Evolutionary conservation across 768 basidiomycete genomes (phyloP).

Genomic region (Coprinopsis sp.): DNA sequence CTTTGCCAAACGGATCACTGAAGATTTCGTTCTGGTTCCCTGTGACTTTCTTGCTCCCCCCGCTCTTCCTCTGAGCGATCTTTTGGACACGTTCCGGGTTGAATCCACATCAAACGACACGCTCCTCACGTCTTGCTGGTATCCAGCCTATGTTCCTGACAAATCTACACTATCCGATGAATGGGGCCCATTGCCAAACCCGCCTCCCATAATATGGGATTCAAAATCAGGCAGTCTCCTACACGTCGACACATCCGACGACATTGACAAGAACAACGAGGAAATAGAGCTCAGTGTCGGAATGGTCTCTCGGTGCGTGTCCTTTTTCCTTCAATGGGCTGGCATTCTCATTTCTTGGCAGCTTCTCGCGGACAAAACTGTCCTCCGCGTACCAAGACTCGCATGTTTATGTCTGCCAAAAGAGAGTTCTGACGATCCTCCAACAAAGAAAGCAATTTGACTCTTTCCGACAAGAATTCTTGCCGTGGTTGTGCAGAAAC

Average conservation of each 20-base stretch:
- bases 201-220: slow-evolving; percentile 64
- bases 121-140: slow-evolving; percentile 68
- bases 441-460: slow-evolving; percentile 66
- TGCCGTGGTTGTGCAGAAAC: slow-evolving; percentile 89
- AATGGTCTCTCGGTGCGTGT: slow-evolving; percentile 57
- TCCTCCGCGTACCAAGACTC: slow-evolving; percentile 74
- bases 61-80: slow-evolving; percentile 56
- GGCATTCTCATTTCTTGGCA: slow-evolving; percentile 22
- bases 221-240: slow-evolving; percentile 59
- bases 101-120: slow-evolving; percentile 60
- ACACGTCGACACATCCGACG: slow-evolving; percentile 68
- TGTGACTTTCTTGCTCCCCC: slow-evolving; percentile 87
- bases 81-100: slow-evolving; percentile 81
- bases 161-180: slow-evolving; percentile 58
- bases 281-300: slow-evolving; percentile 75
- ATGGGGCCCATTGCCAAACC: slow-evolving; percentile 49
- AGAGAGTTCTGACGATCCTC: slow-evolving; percentile 66
- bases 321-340: background rate
- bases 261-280: slow-evolving; percentile 60
- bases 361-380: slow-evolving; percentile 68
- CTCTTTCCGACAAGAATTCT: slow-evolving; percentile 83
- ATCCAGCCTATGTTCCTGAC: slow-evolving; percentile 43
- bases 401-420: slow-evolving; percentile 86
- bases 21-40: slow-evolving; percentile 85
- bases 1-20: slow-evolving; percentile 69